phyloP scores from a whole-genome alignment of 352 stramenopile genomes.

The Phytophthora pisi region DNA sequence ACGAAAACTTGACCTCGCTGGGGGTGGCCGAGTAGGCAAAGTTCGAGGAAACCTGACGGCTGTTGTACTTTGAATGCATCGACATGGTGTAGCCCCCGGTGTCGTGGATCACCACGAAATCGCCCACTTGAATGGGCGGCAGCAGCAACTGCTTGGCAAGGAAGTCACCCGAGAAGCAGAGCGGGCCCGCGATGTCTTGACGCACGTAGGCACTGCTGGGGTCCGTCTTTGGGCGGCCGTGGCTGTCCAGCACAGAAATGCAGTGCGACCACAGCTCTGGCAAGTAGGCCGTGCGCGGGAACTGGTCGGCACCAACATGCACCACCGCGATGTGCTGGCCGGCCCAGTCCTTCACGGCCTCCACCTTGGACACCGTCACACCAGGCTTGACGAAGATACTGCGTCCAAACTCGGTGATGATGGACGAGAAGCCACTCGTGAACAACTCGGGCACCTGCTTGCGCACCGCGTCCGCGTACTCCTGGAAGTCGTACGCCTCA shows the following conservation, averaged over 20 bases:
- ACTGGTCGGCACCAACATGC: constrained; percentile 91
- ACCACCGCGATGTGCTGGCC: constrained; percentile 83
- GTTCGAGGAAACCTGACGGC: constrained; percentile 66
- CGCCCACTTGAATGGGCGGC: constrained; percentile 72
- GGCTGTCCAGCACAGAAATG: constrained; percentile 67
- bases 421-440: constrained; percentile 66
- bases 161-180: constrained; percentile 94
- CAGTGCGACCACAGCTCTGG: constrained; percentile 85
- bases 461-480: constrained; percentile 80
- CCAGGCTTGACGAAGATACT: constrained; percentile 88
- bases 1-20: constrained; percentile 48
- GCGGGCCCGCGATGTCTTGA: constrained; percentile 90
- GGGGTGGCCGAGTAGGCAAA: constrained; percentile 57
- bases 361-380: constrained; percentile 86
- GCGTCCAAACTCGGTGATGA: constrained; percentile 94
- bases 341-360: constrained; percentile 89
- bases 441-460: constrained; percentile 84
- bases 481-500: constrained; percentile 79
- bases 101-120: constrained; percentile 88
- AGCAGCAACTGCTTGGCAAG: constrained; percentile 78
- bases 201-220: constrained; percentile 44
- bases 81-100: constrained; percentile 89
- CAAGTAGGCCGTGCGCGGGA: constrained; percentile 88
- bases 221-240: constrained; percentile 55
- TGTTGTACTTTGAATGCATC: constrained; percentile 92